Percentiles rank a stretch among this genome's conserved stretches.
phyloP scores from a whole-genome alignment of 305 asterid species.

The Withania somnifera region DNA sequence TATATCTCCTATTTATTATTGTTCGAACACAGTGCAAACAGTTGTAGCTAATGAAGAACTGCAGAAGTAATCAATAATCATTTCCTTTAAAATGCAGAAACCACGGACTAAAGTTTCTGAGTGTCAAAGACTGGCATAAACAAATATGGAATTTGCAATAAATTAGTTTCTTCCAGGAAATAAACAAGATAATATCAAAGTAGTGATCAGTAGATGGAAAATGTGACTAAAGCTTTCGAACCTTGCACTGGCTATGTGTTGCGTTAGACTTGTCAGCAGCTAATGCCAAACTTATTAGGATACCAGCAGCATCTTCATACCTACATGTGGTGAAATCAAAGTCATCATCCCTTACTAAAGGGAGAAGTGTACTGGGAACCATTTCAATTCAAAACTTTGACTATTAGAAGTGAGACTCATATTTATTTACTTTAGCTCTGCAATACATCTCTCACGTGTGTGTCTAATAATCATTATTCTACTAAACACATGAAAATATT shows the following conservation, averaged over 20 bases:
- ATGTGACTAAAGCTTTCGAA: constrained; percentile 9
- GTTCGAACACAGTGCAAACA: not conserved
- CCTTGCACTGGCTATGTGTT: constrained; percentile 95
- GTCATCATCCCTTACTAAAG: not conserved
- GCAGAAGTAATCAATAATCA: not conserved
- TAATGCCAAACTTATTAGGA: constrained; percentile 55
- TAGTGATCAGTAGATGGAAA: not conserved
- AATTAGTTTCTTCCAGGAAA: not conserved
- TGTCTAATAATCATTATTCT: not conserved
- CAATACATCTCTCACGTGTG: not conserved
- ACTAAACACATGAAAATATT: not conserved
- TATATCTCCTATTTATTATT: not conserved
- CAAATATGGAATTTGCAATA: not conserved
- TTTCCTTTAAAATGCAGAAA: not conserved
- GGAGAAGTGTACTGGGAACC: not conserved
- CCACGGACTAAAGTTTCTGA: not conserved
- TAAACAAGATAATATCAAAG: not conserved
- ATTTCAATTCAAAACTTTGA: not conserved
- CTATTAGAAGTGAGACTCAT: not conserved
- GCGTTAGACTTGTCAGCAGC: constrained; percentile 87
- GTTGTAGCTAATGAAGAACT: not conserved
- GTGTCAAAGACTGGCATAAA: not conserved
- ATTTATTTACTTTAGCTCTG: not conserved
- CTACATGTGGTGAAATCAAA: constrained; percentile 31
- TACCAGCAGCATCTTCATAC: constrained; percentile 77